Base-by-base conservation (phyloP, 768 basidiomycete species). In the Agaricus blazei region DNA sequence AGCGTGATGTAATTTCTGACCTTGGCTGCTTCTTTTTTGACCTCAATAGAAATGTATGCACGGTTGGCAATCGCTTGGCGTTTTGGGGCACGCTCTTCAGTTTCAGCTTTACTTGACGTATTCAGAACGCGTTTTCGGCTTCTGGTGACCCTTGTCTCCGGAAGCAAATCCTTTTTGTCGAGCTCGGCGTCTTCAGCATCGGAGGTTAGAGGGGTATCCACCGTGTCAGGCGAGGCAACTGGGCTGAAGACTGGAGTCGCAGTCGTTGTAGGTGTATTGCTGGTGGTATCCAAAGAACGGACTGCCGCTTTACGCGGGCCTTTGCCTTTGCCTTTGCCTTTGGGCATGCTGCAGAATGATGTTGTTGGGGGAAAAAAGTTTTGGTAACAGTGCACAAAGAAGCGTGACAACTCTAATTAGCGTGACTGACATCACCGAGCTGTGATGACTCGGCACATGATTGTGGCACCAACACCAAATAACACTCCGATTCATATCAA, bases 121-220 rank as follows among this genome's bases (percentile, higher is more conserved):
- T 69, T 65, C 58, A 72, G 70, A 58, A 64, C 54, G 44, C 59
- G 66, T 58, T 53, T 60, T 52, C 51, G 51, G 49, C 34, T 64
- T 56, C 60, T 69, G 60, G 57, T 64, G 59, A 46, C 37, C 28
- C 47, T 59, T 24, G 24, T 27, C 34, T 48, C 54, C 29, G 26
- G 36, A 28, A 38, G 38, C 38, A 36, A 57, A 46, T 57, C 60
- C 48, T 61, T 48, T 46, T 40, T 34, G 43, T 69, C 67, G 29
- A 56, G 51, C 26, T 48, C 43, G 15, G 50, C 34, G 2, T 41
- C 58, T 27, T 71, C 69, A 43, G 64, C 64, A 44, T 79, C 77
- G 57, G 83, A 85, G 29, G 82, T 83, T 41, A 69, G 69, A 61
- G 84, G 83, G 49, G 83, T 83, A 62, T 76, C 76, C 63, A 75